Evolutionary conservation across 2,329 filamentous ascomycete species (phyloP), one percentile per base, ranked within the genome.

Genomic region (Beauveria sp.): DNA sequence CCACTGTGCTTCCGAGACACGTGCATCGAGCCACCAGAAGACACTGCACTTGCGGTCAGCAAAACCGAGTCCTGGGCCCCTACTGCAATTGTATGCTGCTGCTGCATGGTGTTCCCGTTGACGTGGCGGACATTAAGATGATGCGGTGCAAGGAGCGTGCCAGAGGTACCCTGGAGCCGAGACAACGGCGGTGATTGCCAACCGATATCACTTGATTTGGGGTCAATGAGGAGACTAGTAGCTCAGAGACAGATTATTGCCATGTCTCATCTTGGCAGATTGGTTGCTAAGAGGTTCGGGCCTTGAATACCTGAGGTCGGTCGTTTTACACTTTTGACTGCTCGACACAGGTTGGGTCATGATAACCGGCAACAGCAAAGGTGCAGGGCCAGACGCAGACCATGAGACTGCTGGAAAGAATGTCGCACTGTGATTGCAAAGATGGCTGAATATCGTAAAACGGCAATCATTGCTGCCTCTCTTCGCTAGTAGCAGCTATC

Each of bases 1-100:
- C 41, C 34, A 26, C 30, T 12, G 24, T 52, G 40, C 56, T 59
- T 59, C 56, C 47, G 56, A 59, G 47, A 59, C 47, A 59, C 47
- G 47, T 30, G 24, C n/a, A 22, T 34, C 9, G 24, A 43, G 47
- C 20, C 24, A 41, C 34, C 43, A n/a, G 10, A 8, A 20, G n/a
- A 40, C 7, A 20, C 24, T 34, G n/a, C n/a, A 41, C 30, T 28
- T 18, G 22, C 24, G 18, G 8, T 28, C 16, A 40, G 14, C 5
- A 20, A 2, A 5, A 24, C 18, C 56, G 56, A 59, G 56, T 59
- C 56, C 56, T 34, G 47, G 1, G 10, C 40, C 26, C 47, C 34
- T 37, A 37, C 34, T 55, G 52, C 37, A 40, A 40, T 16, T 12
- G 22, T 24, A 14, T n/a, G 46, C 20, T 43, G 47, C 34, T 43